phyloP scores from a whole-genome alignment of 768 basidiomycete genomes.

The Boletus sensibilis region DNA sequence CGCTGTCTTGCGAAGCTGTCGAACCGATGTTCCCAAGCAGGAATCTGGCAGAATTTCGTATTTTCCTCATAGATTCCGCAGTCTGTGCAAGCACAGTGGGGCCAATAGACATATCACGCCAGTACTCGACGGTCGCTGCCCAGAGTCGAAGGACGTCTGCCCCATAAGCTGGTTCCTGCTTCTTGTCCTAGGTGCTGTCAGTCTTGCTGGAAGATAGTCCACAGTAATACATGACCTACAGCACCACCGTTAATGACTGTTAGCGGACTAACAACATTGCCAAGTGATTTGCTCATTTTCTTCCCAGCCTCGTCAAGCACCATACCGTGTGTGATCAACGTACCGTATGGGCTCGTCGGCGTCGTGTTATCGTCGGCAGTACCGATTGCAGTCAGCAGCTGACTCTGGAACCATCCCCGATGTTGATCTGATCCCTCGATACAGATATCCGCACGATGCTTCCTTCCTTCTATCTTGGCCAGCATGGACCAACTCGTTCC shows the following conservation, averaged over 20 bases:
- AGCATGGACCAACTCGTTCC: conserved; percentile 92
- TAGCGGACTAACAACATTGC: conserved; percentile 87
- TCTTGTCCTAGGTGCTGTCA: conserved; percentile 49
- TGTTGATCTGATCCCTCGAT: conserved; percentile 97
- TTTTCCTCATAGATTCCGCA: conserved; percentile 74
- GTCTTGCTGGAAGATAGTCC: neutral
- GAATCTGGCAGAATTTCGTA: conserved; percentile 85
- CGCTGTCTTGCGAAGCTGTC: conserved; percentile 7
- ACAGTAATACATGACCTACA: conserved; percentile 41
- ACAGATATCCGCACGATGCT: conserved; percentile 75
- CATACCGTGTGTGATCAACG: conserved; percentile 95
- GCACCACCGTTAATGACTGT: conserved; percentile 74
- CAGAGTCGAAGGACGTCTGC: conserved; percentile 86
- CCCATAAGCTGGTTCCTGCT: conserved; percentile 77
- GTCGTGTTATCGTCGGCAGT: conserved; percentile 15
- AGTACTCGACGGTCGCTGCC: conserved; percentile 89
- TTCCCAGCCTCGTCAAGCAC: conserved; percentile 86
- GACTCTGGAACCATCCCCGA: conserved; percentile 98
- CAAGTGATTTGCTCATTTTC: conserved; percentile 97
- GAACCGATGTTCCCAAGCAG: conserved; percentile 74
- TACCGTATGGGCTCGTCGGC: conserved; percentile 58
- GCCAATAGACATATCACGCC: conserved; percentile 85
- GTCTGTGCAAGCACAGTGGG: conserved; percentile 72
- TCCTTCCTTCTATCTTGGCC: conserved; percentile 37
- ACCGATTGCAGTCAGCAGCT: conserved; percentile 78